Evolutionary conservation across 768 basidiomycete species (phyloP).

Genomic region (Psilocybe cyanescens): DNA sequence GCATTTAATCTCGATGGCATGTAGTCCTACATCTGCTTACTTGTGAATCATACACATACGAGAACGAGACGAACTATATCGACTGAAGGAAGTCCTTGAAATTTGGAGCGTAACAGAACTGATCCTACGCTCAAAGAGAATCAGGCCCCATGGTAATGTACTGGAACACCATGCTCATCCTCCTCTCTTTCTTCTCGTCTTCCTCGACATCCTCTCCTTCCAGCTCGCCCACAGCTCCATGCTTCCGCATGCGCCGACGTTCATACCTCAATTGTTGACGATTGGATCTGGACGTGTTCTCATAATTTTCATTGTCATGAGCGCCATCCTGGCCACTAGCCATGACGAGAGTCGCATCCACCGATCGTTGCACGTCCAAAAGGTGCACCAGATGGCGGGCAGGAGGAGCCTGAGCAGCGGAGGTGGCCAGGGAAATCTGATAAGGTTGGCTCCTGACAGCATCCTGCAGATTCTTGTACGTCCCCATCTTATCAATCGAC

Average conservation of each 20-base stretch:
- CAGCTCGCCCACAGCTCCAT: conserved; percentile 15
- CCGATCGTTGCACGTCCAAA: conserved; percentile 30
- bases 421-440: background rate
- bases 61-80: too few species aligned
- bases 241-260: conserved; percentile 7
- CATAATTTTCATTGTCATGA: background rate
- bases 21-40: too few species aligned
- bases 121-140: background rate
- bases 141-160: conserved; percentile 4
- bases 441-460: too few species aligned
- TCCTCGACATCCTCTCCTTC: conserved; percentile 19
- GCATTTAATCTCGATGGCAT: too few species aligned
- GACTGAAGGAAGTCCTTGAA: too few species aligned
- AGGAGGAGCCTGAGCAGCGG: background rate
- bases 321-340: conserved; percentile 4
- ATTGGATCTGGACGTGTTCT: background rate
- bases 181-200: conserved; percentile 15
- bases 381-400: conserved; percentile 23
- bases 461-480: too few species aligned
- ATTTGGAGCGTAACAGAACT: too few species aligned
- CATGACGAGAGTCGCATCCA: conserved; percentile 19
- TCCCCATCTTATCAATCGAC: too few species aligned
- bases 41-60: too few species aligned
- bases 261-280: background rate
- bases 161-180: conserved; percentile 19